These are phyloP conservation scores for Scleroderma bovista DNA, from an alignment of 768 basidiomycete species.

Conservation along the genomic window DNA sequence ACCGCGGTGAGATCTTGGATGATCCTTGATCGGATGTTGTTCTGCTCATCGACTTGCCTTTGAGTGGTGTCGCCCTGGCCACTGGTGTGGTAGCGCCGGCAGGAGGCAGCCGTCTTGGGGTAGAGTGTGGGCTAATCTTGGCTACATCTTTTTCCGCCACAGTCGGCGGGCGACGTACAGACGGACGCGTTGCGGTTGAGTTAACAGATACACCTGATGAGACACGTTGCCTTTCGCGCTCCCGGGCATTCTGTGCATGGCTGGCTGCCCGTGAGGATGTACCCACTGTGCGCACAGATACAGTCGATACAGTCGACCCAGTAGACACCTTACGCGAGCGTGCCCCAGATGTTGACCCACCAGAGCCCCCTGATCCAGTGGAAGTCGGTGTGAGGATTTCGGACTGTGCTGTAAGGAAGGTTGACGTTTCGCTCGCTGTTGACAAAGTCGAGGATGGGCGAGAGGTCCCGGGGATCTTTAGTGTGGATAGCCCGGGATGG, in stretches of 20 bases:
- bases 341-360: slow-evolving; percentile 1
- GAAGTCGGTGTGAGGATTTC: slow-evolving; percentile 26
- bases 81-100: slow-evolving; percentile 17
- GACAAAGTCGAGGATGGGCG: slow-evolving; percentile 27
- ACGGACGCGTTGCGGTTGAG: slow-evolving; percentile 17
- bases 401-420: slow-evolving; percentile 27
- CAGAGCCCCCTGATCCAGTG: slow-evolving; percentile 16
- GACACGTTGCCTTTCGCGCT: slow-evolving; percentile 11
- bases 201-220: slow-evolving; percentile 22
- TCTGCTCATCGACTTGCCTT: slow-evolving; percentile 11
- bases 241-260: background rate
- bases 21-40: background rate
- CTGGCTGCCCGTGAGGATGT: slow-evolving; percentile 13
- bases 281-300: slow-evolving; percentile 27
- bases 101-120: slow-evolving; percentile 16
- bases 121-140: slow-evolving; percentile 19
- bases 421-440: slow-evolving; percentile 23
- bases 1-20: background rate
- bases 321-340: slow-evolving; percentile 26
- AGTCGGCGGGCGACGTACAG: slow-evolving; percentile 18
- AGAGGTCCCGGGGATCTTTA: slow-evolving; percentile 26
- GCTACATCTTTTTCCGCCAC: slow-evolving; percentile 8
- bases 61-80: slow-evolving; percentile 7
- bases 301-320: slow-evolving; percentile 26
- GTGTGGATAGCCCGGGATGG: slow-evolving; percentile 19